Percentiles rank a stretch among this genome's conserved stretches.
Conservation (phyloP, 1,284 basidiomycete species). For the Rhodotorula sp. region DNA sequence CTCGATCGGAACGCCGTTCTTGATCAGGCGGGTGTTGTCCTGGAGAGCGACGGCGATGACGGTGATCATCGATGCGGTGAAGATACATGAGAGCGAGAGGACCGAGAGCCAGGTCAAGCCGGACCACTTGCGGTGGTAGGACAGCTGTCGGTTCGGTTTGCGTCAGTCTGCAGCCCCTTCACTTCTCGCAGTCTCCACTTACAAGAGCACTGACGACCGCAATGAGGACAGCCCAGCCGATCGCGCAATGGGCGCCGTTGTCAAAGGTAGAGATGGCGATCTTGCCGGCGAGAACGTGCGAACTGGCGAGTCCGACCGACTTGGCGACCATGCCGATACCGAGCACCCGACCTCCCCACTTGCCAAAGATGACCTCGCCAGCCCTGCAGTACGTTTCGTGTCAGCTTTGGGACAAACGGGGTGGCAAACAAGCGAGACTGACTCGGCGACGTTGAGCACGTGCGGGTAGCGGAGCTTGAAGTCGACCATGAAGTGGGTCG, state of each 20-base stretch:
- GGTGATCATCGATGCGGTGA: constrained; percentile 13
- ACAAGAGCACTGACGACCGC: background rate
- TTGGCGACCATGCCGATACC: constrained; percentile 9
- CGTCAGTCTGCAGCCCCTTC: background rate
- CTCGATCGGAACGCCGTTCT: constrained; percentile 4
- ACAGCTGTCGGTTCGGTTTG: background rate
- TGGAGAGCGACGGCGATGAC: constrained; percentile 5
- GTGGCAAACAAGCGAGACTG: background rate
- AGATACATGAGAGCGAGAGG: constrained; percentile 15
- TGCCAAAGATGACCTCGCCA: constrained; percentile 18
- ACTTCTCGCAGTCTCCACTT: background rate
- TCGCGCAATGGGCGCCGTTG: background rate
- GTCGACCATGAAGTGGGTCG: constrained; percentile 5
- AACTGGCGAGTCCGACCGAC: constrained; percentile 13
- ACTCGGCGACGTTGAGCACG: constrained; percentile 17
- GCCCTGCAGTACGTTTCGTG: background rate
- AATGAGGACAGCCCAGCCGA: constrained; percentile 14
- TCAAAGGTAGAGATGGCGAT: constrained; percentile 16
- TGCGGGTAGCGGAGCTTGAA: constrained; percentile 18
- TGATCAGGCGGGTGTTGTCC: constrained; percentile 1
- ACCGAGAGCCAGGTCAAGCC: constrained; percentile 9
- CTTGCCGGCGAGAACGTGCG: constrained; percentile 22
- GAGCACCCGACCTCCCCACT: background rate
- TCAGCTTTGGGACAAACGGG: too few relatives aligned
- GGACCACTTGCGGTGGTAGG: constrained; percentile 14